Base-by-base conservation (phyloP, 2,329 filamentous ascomycete genomes). In the Thelonectria blattea region DNA sequence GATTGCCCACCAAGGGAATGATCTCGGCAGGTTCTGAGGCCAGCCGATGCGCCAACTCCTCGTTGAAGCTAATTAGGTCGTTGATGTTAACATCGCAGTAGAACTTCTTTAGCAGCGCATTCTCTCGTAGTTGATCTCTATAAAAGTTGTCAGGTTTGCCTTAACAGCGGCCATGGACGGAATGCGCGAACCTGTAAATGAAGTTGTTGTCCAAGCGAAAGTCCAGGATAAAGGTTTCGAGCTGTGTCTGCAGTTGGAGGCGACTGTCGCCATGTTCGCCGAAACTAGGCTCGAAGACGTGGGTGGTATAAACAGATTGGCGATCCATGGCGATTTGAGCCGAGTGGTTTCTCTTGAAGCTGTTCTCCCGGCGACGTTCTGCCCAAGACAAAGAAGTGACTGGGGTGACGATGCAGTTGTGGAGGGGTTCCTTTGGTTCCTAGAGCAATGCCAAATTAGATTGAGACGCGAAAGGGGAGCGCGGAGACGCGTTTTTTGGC, bases 81-180 rank as follows among this genome's bases (percentile, higher is more conserved):
- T 91, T 92, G 69, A 99, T 92, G 75, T 99, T 93, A 74, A 99
- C 87, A 75, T 99, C 94, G 81, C 95, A 97, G 77, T 90, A 97
- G 80, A 93, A 98, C 71, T 93, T 93, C 75, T 97, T 95, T 43
- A 97, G 83, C 1, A 98, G 85, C 8, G 95, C 93, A 80, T 99
- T 99, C 74, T 98, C 93, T 71, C 92, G 88, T 60, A 99, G 86
- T 78, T 98, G 95, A 72, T 98, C 94, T 85, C 95, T 96, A 69
- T 3, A 48, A 18, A 12, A 17, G 10, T n/a, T 15, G 30, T 72
- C 20, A 71, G 65, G 50, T 12, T 52, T 3, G 5, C 24, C 18
- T 14, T 18, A 39, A 7, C 14, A 43, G 7, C 9, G 6, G 10
- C 7, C 17, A 20, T 10, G 17, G n/a, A 18, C 17, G 18, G n/a